These are phyloP conservation scores for Megacollybia platyphylla DNA, from an alignment of 1,284 basidiomycete genomes.

Conservation along the genomic window DNA sequence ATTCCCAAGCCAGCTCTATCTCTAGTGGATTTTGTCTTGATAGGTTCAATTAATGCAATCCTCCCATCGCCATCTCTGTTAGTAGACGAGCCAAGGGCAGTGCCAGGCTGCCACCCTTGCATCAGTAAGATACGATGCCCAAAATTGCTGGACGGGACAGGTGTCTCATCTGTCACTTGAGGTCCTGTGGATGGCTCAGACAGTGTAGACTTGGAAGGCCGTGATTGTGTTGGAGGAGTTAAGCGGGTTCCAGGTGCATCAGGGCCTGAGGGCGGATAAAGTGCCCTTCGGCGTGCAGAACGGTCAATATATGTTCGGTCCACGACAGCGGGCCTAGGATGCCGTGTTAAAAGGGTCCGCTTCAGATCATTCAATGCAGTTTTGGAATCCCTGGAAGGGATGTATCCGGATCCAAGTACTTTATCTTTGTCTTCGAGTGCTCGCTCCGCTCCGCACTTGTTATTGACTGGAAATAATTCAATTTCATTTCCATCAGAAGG, in stretches of 20 bases:
- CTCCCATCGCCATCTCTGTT: slow-evolving; percentile 16
- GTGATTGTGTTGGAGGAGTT: slow-evolving; percentile 4
- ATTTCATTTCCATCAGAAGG: slow-evolving; percentile 37
- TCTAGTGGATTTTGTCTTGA: slow-evolving; percentile 28
- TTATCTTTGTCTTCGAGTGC: background rate
- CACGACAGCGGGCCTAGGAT: slow-evolving; percentile 14
- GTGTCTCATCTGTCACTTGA: slow-evolving; percentile 7
- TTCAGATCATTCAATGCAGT: slow-evolving; percentile 50
- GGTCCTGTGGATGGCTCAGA: slow-evolving; percentile 22
- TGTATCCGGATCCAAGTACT: background rate
- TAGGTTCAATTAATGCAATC: slow-evolving; percentile 38
- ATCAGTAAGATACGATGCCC: slow-evolving; percentile 55
- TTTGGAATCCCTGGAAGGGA: slow-evolving; percentile 18
- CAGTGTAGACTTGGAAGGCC: slow-evolving; percentile 8
- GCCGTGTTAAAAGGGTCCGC: slow-evolving; percentile 42
- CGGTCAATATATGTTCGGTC: slow-evolving; percentile 42
- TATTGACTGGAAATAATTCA: slow-evolving; percentile 36
- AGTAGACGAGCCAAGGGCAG: slow-evolving; percentile 31
- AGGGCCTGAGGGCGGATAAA: slow-evolving; percentile 33
- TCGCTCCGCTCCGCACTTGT: slow-evolving; percentile 10
- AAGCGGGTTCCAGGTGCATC: slow-evolving; percentile 27
- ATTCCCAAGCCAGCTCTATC: slow-evolving; percentile 45
- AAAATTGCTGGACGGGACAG: slow-evolving; percentile 44
- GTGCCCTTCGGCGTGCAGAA: slow-evolving; percentile 50
- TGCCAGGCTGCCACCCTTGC: slow-evolving; percentile 66